Base-by-base conservation (phyloP, 2,329 filamentous ascomycete genomes). In the Cladosporium austrohemisphaericum region DNA sequence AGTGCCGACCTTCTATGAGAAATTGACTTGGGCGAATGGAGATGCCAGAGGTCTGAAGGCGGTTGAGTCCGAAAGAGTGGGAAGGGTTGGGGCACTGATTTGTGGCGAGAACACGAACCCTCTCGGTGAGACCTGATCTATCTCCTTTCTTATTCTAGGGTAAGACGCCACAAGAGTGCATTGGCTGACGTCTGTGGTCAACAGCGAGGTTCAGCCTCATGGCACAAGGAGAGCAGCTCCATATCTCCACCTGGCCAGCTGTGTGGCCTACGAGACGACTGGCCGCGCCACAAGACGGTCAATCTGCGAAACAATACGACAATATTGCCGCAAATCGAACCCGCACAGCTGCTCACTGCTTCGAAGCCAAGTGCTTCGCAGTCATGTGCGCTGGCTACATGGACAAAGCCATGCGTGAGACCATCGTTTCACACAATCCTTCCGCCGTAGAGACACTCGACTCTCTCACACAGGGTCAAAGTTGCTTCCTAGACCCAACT, bases 101-200 rank as follows among this genome's bases (percentile, higher is more conserved):
- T 80, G 77, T 53, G 77, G 77, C 2, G 78, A 81, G 60, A 80
- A 81, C 41, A 80, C 76, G 0, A 81, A 81, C 52, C 77, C 77
- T 0, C 59, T 81, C 0, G 77, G 43, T 46, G 10, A 13, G 43
- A 23, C 16, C 22, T 25, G 5, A 19, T 25, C 11, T 44, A 10
- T 37, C 10, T 20, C 19, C 18, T 37, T 20, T 18, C 16, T 20
- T 37, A 13, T 37, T 37, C n/a, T n/a, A n/a, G n/a, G n/a, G 29
- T 14, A n/a, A n/a, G n/a, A n/a, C n/a, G n/a, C n/a, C n/a, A n/a
- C n/a, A n/a, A n/a, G n/a, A n/a, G n/a, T n/a, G n/a, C n/a, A n/a
- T n/a, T 41, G 11, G 31, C 41, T 45, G 29, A 45, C 10, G 14
- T 18, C 14, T 18, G 4, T 16, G 25, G 9, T 3, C 14, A n/a